These are phyloP conservation scores for Cubamyces lactineus DNA, from an alignment of 768 basidiomycete species.

Conservation along the genomic window DNA sequence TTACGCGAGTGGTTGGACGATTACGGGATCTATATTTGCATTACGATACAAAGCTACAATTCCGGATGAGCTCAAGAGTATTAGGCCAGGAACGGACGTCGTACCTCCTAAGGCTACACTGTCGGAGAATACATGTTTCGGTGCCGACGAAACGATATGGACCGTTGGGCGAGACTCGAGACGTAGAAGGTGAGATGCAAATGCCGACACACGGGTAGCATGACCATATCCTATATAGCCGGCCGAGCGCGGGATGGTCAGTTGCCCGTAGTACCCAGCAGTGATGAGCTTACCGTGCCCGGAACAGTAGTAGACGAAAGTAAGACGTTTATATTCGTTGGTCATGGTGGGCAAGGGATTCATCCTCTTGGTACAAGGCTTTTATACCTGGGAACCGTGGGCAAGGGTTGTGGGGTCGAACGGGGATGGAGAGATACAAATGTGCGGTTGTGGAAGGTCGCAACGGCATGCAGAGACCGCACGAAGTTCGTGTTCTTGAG, in stretches of 20 bases:
- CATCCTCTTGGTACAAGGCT: not conserved
- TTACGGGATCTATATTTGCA: constrained; percentile 78
- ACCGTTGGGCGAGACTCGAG: constrained; percentile 50
- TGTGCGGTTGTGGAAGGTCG: not conserved
- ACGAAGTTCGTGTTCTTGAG: no score
- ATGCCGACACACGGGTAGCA: constrained; percentile 80
- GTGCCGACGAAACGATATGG: constrained; percentile 75
- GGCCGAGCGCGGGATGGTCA: not conserved
- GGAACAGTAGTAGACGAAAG: constrained; percentile 74
- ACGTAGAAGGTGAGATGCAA: constrained; percentile 60
- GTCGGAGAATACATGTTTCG: constrained; percentile 68
- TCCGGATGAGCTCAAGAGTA: not conserved
- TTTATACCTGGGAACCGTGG: not conserved
- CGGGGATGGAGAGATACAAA: not conserved
- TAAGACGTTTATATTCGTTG: constrained; percentile 20
- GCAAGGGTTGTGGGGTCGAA: not conserved
- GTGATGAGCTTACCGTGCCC: constrained; percentile 58
- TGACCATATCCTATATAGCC: constrained; percentile 71
- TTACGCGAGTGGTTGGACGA: constrained; percentile 80
- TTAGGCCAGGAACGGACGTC: not conserved
- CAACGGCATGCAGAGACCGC: not conserved
- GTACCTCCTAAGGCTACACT: constrained; percentile 56
- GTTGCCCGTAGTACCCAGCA: no score
- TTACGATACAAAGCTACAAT: constrained; percentile 61
- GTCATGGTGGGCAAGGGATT: not conserved